phyloP scores from a whole-genome alignment of 352 stramenopile species.

The Pythium plurisporium region DNA sequence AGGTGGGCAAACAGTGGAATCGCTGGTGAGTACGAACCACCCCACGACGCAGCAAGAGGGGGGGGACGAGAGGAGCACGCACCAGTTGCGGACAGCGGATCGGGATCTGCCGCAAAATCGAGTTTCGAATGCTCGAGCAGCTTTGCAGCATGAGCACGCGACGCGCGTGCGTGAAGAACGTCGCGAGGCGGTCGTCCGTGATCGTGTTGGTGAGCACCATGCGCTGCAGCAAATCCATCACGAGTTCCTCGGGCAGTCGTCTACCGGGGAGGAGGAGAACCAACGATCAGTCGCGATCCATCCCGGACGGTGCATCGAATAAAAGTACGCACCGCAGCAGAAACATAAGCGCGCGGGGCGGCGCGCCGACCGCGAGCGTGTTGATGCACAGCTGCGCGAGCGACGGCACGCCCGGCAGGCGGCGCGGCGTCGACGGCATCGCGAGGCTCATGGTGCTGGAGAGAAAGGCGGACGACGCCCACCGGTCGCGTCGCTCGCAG shows the following conservation, averaged over 20 bases:
- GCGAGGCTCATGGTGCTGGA: slow-evolving; percentile 6
- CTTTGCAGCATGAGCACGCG: slow-evolving; percentile 66
- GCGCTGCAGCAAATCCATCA: slow-evolving; percentile 60
- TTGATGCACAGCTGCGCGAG: slow-evolving; percentile 62
- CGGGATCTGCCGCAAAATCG: slow-evolving; percentile 82
- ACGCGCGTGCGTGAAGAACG: slow-evolving; percentile 77
- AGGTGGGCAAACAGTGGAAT: not conserved
- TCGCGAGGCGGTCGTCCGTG: slow-evolving; percentile 76
- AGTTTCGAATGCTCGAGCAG: slow-evolving; percentile 81
- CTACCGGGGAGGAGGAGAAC: slow-evolving; percentile 22
- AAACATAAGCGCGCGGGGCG: slow-evolving; percentile 47
- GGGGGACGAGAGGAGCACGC: slow-evolving; percentile 10
- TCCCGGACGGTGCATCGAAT: not conserved
- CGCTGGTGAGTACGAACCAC: too few species aligned
- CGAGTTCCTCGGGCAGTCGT: slow-evolving; percentile 75
- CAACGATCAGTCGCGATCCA: not conserved
- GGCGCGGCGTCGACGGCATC: not conserved
- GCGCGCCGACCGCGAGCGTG: slow-evolving; percentile 44
- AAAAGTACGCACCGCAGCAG: slow-evolving; percentile 49
- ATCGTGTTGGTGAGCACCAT: slow-evolving; percentile 73
- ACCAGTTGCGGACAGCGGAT: slow-evolving; percentile 79
- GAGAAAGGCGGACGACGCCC: not conserved
- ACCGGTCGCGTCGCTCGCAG: too few species aligned
- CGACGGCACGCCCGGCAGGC: slow-evolving; percentile 28
- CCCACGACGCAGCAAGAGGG: not conserved